phyloP scores from a whole-genome alignment of 805 yeast genomes.

The Grigorovia humatica region DNA sequence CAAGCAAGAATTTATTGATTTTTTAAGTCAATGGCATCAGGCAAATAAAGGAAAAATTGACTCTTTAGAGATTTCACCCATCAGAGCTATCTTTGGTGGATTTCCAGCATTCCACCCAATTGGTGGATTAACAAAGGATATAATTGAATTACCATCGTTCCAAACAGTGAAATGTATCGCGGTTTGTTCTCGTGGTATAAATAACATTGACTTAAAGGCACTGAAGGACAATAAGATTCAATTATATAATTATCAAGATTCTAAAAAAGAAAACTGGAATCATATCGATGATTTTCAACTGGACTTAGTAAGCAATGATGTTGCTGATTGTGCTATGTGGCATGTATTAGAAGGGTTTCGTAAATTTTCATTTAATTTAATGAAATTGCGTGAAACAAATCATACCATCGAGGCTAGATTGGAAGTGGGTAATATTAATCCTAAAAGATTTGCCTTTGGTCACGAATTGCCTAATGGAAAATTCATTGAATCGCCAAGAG shows the following conservation, averaged over 20 bases:
- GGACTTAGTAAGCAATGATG: slow-evolving; percentile 47
- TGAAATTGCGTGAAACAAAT: slow-evolving; percentile 23
- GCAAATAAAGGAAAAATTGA: slow-evolving; percentile 1
- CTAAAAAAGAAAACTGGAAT: slow-evolving; percentile 4
- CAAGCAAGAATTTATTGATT: slow-evolving; percentile 10
- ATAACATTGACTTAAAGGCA: slow-evolving; percentile 36
- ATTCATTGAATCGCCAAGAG: slow-evolving; percentile 35
- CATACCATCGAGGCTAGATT: slow-evolving; percentile 35
- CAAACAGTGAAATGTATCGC: slow-evolving; percentile 37
- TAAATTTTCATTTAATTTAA: slow-evolving; percentile 34
- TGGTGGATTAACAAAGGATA: slow-evolving; percentile 39
- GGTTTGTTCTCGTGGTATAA: slow-evolving; percentile 49
- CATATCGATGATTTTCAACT: slow-evolving; percentile 4
- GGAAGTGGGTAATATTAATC: slow-evolving; percentile 5
- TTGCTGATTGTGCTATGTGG: slow-evolving; percentile 54
- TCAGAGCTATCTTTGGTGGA: slow-evolving; percentile 46
- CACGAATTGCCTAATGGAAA: slow-evolving; percentile 29
- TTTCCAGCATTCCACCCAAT: slow-evolving; percentile 44
- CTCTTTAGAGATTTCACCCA: slow-evolving; percentile 1
- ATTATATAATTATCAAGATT: slow-evolving; percentile 35
- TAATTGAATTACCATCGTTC: slow-evolving; percentile 31
- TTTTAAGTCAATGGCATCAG: slow-evolving; percentile 5
- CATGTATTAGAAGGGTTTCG: slow-evolving; percentile 46
- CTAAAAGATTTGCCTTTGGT: slow-evolving; percentile 30
- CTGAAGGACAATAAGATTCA: slow-evolving; percentile 33